Base-by-base conservation (phyloP, 805 yeast species). In the Metschnikowia matae region DNA sequence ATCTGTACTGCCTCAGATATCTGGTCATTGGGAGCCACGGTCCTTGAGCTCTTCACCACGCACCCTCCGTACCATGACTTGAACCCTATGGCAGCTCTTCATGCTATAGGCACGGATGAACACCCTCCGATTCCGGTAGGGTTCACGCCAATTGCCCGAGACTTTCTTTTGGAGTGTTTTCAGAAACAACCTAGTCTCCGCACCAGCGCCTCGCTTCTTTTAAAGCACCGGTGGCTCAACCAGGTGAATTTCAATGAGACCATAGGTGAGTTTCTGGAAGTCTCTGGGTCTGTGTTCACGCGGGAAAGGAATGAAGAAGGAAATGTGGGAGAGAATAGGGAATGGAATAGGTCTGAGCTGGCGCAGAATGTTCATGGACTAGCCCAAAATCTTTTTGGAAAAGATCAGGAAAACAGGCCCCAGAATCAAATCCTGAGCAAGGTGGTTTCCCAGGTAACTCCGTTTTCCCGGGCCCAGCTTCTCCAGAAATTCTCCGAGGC, bases 1-100 rank as follows among this genome's bases (percentile, higher is more conserved):
- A 86, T 92, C 1, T 84, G 95, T 8, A 82, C 92, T 0, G 86
- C 95, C 1, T 88, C 96, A 2, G 99, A 94, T 69, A 81, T 87
- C 29, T 87, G 94, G 98, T 87, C 96, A 6, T 67, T 94, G 26
- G 99, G 98, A 2, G 95, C 97, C n/a, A 92, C 98, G 0, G 80
- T 91, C 3, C 81, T 92, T 2, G 99, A 94, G 65, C 72, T 94
- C 39, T 71, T 89, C 46, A 85, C 96, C 0, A 96, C 89, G 0
- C 77, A 81, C 45, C 98, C 99, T 0, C 97, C 97, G 0, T 89
- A 89, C 60, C 84, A 85, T 54, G 83, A 88, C 41, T 70, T 83
- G 46, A 82, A 83, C 51, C 85, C 86, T 8, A 83, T 87, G 83
- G 85, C 89, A 1, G 89, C 94, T 0, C 71, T 89, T 51, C 95